These are phyloP conservation scores for Ustilago hordei DNA, from an alignment of 1,284 basidiomycete species.

Conservation along the genomic window DNA sequence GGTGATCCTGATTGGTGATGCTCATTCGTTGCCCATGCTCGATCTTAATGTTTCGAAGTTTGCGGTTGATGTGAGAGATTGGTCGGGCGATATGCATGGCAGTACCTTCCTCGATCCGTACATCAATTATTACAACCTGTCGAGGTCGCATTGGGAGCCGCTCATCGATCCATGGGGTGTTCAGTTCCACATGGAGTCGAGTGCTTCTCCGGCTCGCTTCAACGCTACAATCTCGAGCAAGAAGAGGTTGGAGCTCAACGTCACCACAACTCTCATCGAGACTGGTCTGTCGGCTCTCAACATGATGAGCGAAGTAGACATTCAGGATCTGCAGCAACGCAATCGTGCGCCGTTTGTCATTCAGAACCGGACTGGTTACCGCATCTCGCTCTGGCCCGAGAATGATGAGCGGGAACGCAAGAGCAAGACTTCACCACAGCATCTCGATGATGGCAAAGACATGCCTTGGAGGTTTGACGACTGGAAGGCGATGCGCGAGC, in stretches of 20 bases:
- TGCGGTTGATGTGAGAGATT: slow-evolving; percentile 85
- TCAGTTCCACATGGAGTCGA: slow-evolving; percentile 73
- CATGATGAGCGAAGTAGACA: slow-evolving; percentile 77
- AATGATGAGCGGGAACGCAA: slow-evolving; percentile 73
- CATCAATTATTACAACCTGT: slow-evolving; percentile 96
- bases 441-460: slow-evolving; percentile 77
- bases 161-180: slow-evolving; percentile 97
- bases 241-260: slow-evolving; percentile 89
- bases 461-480: slow-evolving; percentile 98
- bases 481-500: slow-evolving; percentile 90
- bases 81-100: slow-evolving; percentile 84
- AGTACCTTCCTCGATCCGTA: slow-evolving; percentile 74
- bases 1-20: slow-evolving; percentile 91
- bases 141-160: slow-evolving; percentile 99
- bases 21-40: slow-evolving; percentile 93
- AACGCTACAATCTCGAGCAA: slow-evolving; percentile 79
- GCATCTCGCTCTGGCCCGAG: slow-evolving; percentile 69
- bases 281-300: slow-evolving; percentile 80
- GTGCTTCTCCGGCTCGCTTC: slow-evolving; percentile 72
- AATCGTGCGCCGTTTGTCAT: slow-evolving; percentile 93
- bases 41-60: slow-evolving; percentile 90
- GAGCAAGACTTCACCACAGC: slow-evolving; percentile 62
- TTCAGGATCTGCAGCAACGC: slow-evolving; percentile 68
- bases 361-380: slow-evolving; percentile 87
- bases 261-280: slow-evolving; percentile 93